These are phyloP conservation scores for Quercus alba DNA, from an alignment of 306 rosid species.

Conservation along the genomic window DNA sequence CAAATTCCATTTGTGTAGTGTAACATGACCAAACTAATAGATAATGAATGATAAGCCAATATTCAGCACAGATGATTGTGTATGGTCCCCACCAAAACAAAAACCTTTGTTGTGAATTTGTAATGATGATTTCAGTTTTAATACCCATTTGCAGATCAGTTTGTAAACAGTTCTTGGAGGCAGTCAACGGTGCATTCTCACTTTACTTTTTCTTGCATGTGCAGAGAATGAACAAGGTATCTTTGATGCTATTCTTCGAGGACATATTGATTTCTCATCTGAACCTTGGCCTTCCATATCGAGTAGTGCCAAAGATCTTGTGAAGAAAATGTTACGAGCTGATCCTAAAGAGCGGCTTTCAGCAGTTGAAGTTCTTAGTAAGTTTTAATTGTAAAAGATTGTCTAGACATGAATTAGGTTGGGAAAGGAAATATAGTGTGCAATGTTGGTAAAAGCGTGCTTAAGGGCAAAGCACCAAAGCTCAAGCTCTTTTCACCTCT, in stretches of 20 bases:
- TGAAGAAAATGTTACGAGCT: conserved; percentile 73
- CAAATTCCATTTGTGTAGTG: neutral
- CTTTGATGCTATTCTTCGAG: conserved; percentile 84
- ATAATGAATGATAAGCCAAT: neutral
- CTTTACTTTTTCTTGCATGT: conserved; percentile 23
- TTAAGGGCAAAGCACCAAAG: no score
- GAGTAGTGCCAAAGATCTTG: conserved; percentile 83
- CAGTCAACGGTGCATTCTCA: conserved; percentile 14
- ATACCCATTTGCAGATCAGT: conserved; percentile 3
- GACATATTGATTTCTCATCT: conserved; percentile 77
- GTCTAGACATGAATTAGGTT: neutral
- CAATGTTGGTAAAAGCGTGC: no score
- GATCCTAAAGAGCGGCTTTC: conserved; percentile 77
- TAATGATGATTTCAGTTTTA: neutral
- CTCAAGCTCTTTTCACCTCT: no score
- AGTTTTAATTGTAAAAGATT: conserved; percentile 27
- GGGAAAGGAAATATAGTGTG: neutral
- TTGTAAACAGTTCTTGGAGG: neutral
- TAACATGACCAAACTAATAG: neutral
- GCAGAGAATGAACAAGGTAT: conserved; percentile 92
- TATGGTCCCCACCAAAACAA: no score
- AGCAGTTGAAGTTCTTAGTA: conserved; percentile 78
- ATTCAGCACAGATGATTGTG: neutral
- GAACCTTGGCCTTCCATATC: conserved; percentile 98
- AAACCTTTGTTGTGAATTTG: no score